Conservation (phyloP, 2,329 filamentous ascomycete species). For the Mycosphaerella sp. region DNA sequence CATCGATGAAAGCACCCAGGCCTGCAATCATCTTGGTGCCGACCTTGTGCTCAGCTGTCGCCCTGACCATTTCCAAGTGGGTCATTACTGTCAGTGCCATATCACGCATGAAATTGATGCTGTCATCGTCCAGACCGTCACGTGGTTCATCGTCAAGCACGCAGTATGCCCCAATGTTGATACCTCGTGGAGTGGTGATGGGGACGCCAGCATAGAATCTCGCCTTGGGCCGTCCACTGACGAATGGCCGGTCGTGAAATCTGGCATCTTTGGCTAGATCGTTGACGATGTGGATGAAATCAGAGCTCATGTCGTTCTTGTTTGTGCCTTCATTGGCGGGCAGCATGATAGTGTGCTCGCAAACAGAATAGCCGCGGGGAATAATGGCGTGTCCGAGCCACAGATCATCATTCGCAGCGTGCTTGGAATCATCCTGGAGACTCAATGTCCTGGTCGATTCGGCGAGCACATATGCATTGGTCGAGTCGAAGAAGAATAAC, state of each 20-base stretch:
- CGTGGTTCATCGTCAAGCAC: slow-evolving; percentile 54
- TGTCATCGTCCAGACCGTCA: slow-evolving; percentile 44
- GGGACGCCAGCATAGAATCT: slow-evolving; percentile 52
- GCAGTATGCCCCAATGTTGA: slow-evolving; percentile 56
- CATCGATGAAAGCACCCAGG: slow-evolving; percentile 32
- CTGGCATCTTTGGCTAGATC: slow-evolving; percentile 26
- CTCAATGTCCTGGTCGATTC: slow-evolving; percentile 48
- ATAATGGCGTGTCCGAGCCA: slow-evolving; percentile 31
- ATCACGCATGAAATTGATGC: slow-evolving; percentile 52
- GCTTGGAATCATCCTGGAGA: slow-evolving; percentile 28
- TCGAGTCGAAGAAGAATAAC: slow-evolving; percentile 49
- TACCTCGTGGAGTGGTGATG: slow-evolving; percentile 40
- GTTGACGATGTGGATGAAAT: slow-evolving; percentile 28
- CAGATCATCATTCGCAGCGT: slow-evolving; percentile 25
- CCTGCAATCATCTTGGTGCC: slow-evolving; percentile 52
- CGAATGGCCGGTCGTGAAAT: slow-evolving; percentile 29
- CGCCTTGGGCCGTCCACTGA: slow-evolving; percentile 26
- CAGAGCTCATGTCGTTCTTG: slow-evolving; percentile 8
- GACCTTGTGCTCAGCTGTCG: slow-evolving; percentile 39
- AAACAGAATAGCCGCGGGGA: slow-evolving; percentile 29
- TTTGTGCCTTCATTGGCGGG: slow-evolving; percentile 24
- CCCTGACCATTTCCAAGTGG: slow-evolving; percentile 47
- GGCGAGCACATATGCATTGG: slow-evolving; percentile 48
- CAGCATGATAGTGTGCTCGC: slow-evolving; percentile 28
- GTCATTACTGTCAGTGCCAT: slow-evolving; percentile 55